Conservation (phyloP, 495 filamentous ascomycete genomes). For the Cercophora newfieldiana region DNA sequence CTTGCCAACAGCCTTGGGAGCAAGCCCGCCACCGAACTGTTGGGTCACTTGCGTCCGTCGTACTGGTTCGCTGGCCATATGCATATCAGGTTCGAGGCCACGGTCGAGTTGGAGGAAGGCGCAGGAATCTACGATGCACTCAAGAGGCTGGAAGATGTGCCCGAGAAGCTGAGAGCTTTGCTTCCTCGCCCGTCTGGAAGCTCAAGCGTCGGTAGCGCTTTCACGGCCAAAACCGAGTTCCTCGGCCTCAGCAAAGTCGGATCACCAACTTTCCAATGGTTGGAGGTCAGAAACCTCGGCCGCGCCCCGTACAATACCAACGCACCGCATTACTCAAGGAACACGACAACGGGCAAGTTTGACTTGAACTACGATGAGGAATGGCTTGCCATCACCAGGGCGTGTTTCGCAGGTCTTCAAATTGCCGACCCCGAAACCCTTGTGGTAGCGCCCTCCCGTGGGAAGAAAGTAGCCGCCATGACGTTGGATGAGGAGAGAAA, state of each 20-base stretch:
- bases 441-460: constrained; percentile 41
- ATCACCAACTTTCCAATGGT: background rate
- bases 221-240: background rate
- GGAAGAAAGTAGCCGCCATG: constrained; percentile 60
- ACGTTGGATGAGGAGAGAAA: constrained; percentile 60
- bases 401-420: constrained; percentile 61
- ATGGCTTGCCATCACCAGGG: constrained; percentile 86
- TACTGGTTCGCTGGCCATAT: constrained; percentile 91
- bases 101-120: constrained; percentile 57
- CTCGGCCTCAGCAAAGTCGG: background rate
- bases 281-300: background rate
- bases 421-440: constrained; percentile 55
- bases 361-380: constrained; percentile 77
- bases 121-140: background rate
- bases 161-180: background rate
- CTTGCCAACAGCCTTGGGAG: constrained; percentile 67
- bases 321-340: background rate
- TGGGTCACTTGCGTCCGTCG: constrained; percentile 71
- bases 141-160: background rate
- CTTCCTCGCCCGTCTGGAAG: background rate
- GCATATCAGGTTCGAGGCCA: constrained; percentile 74
- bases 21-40: constrained; percentile 65
- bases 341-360: constrained; percentile 10
- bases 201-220: constrained; percentile 19
- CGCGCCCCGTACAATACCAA: constrained; percentile 29